Percentiles rank a stretch among this genome's conserved stretches.
Conservation (phyloP, 129 eudicot species). For the Lactuca saligna region DNA sequence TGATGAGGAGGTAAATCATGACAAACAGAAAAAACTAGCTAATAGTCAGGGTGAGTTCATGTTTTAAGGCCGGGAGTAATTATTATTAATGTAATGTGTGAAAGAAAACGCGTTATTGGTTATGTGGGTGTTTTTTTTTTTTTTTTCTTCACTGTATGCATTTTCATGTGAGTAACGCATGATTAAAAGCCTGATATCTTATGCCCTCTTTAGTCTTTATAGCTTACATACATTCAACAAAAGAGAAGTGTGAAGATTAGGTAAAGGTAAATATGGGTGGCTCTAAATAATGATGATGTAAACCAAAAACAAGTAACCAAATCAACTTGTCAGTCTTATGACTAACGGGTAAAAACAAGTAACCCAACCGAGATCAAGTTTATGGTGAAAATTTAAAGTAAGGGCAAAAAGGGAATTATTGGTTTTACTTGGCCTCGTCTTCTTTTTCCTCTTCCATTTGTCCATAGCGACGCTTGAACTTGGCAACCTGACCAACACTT, state of each 20-base stretch:
- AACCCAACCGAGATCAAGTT: constrained; percentile 3
- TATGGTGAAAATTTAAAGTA: constrained; percentile 1
- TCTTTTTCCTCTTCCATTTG: constrained; percentile 55
- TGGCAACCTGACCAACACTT: constrained; percentile 80
- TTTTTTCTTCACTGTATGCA: constrained; percentile 9
- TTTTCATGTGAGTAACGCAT: constrained; percentile 40
- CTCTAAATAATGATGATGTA: constrained; percentile 12
- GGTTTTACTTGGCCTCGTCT: constrained; percentile 36
- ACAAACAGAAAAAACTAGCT: not conserved
- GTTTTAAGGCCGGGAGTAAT: constrained; percentile 35
- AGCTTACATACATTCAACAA: not conserved
- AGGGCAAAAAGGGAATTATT: constrained; percentile 12
- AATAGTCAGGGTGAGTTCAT: constrained; percentile 35
- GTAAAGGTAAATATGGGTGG: constrained; percentile 6
- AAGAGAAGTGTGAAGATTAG: constrained; percentile 7
- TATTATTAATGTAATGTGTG: constrained; percentile 22
- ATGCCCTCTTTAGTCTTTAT: constrained; percentile 23
- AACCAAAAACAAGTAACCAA: constrained; percentile 16
- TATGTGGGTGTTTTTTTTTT: constrained; percentile 13
- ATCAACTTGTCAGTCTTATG: not conserved
- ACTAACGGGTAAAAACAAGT: constrained; percentile 8
- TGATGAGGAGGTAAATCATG: not conserved
- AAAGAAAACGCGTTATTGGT: constrained; percentile 19
- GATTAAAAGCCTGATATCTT: constrained; percentile 25
- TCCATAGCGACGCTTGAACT: constrained; percentile 84